Evolutionary conservation across 768 basidiomycete species (phyloP), one percentile per base, ranked within the genome.

Genomic region (Trametes cinnabarina): DNA sequence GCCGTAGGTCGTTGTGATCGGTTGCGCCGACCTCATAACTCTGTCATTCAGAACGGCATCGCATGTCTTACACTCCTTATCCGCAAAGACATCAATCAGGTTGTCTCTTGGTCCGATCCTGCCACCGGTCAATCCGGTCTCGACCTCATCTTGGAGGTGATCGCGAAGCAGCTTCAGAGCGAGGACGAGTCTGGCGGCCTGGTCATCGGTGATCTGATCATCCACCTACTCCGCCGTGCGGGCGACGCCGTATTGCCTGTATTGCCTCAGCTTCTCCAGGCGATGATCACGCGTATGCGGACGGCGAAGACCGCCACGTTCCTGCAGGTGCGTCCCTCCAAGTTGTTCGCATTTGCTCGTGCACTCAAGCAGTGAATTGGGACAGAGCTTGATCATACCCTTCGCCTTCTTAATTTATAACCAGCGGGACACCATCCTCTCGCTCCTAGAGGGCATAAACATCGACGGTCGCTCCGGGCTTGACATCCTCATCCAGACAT

Each of bases 361-460:
- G 14, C 7, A 12, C 30, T 32, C 7, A 32, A 6, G 6, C 7
- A 32, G 30, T 32, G 30, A 12, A 32, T 26, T 52, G 25, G 2
- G 32, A 23, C 65, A 95, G 90, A 94, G 91, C 65, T 80, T 99
- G 12, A 81, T 95, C 51, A 78, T 98, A 20, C 97, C 97, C 0
- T 96, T 98, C 70, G 91, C 94, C 1, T 98, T 95, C 77, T 77
- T 99, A 20, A 86, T 98, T 65, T 83, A 92, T 69, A 88, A 89
- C 57, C 91, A 97, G 67, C 83, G 86, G 22, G 88, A 93, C 61
- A 84, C 85, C 0, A 87, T 94, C 2, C 76, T 98, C 17, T 75
- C 79, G 12, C 79, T 97, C 26, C 77, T 98, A 20, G 92, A 95
- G 64, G 75, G 81, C 11, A 86, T 83, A 61, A 75, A 72, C 12